A percentile compares a stretch with the other conserved stretches of the same genome.
Conservation (phyloP, 192 early-diverging fungal species). For the Coemansia sp. region DNA sequence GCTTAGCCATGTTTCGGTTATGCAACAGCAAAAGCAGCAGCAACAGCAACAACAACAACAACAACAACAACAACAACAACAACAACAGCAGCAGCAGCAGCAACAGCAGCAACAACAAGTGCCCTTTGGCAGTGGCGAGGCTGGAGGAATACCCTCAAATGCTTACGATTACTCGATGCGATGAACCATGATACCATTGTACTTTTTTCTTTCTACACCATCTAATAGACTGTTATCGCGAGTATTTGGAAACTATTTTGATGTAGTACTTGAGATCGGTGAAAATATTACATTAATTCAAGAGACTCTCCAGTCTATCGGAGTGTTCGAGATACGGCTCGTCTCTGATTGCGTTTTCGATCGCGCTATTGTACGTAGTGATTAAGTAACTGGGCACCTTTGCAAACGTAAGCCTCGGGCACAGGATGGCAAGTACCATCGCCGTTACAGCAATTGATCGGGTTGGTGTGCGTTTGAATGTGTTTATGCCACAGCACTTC, state of each 20-base stretch:
- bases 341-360: background rate
- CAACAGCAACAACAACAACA: background rate
- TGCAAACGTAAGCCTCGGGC: background rate
- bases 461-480: background rate
- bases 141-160: conserved; percentile 8
- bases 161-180: conserved; percentile 10
- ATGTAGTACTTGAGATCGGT: too few species aligned
- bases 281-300: background rate
- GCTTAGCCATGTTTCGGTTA: background rate
- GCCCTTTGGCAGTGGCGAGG: background rate
- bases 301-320: background rate
- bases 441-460: background rate
- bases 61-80: background rate
- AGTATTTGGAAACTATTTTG: too few species aligned
- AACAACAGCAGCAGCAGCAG: background rate
- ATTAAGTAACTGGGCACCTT: background rate
- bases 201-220: background rate
- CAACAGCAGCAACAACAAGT: background rate
- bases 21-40: background rate
- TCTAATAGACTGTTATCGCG: too few species aligned
- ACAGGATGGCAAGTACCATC: background rate
- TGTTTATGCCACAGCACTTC: background rate
- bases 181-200: background rate
- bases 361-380: background rate
- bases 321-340: background rate